Percentiles rank a stretch among this genome's conserved stretches.
phyloP scores from a whole-genome alignment of 441 rosid genomes.

The Adansonia madagascariensis region DNA sequence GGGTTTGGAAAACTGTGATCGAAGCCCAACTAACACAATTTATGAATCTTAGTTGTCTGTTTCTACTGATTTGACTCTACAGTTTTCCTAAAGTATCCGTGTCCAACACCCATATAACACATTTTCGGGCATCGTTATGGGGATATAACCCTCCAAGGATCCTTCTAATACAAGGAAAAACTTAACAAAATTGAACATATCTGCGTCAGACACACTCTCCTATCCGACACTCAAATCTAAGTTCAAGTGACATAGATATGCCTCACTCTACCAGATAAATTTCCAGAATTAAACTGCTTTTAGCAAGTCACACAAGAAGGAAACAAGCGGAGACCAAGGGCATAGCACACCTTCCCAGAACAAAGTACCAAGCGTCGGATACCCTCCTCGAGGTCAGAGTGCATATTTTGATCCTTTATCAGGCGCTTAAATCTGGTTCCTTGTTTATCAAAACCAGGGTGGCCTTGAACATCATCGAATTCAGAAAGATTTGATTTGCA shows the following conservation, averaged over 20 bases:
- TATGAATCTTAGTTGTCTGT: slow-evolving; percentile 5
- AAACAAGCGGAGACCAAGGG: slow-evolving; percentile 1
- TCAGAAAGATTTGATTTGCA: slow-evolving; percentile 95
- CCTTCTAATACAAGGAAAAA: no score
- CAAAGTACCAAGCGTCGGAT: slow-evolving; percentile 91
- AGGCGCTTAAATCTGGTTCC: slow-evolving; percentile 97
- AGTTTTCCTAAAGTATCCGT: no score
- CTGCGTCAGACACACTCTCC: no score
- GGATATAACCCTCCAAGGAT: no score
- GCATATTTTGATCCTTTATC: slow-evolving; percentile 85
- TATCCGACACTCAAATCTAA: no score
- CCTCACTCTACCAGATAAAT: not conserved
- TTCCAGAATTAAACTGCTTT: slow-evolving; percentile 10
- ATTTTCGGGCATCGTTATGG: no score
- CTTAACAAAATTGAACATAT: no score
- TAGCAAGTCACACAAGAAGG: not conserved
- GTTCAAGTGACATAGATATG: no score
- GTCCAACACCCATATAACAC: no score
- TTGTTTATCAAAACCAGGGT: slow-evolving; percentile 97
- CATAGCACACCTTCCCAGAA: slow-evolving; percentile 77
- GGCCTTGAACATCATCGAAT: slow-evolving; percentile 98
- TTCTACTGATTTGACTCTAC: not conserved
- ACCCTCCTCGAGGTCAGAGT: slow-evolving; percentile 86
- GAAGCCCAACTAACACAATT: not conserved
- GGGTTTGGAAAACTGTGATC: not conserved